Evolutionary conservation across 2,329 filamentous ascomycete genomes (phyloP), one percentile per base, ranked within the genome.

Genomic region (Talaromyces sp.): DNA sequence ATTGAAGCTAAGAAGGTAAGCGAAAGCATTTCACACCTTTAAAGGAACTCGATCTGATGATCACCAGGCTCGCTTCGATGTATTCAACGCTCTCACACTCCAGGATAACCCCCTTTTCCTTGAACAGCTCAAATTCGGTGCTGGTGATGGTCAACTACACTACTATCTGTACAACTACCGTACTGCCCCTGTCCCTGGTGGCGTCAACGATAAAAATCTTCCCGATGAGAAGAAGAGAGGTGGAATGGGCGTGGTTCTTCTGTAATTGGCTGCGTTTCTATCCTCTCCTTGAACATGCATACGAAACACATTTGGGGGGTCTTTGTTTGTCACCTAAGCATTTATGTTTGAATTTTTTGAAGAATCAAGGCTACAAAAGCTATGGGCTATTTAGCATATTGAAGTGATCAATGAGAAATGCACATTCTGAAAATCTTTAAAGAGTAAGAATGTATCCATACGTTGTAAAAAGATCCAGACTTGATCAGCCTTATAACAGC

Each of bases 131-230:
- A 96, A 96, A 78, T 99, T 97, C 73, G 95, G 94, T 52, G 89
- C 90, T 5, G 95, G 95, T 37, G 95, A 99, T 76, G 95, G 95
- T 56, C 92, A 95, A 77, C 83, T 99, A 71, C 93, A 99, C 79
- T 99, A 93, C 81, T 99, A 99, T 78, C 83, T 99, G 37, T 99
- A 96, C 85, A 99, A 99, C 80, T 99, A 97, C 83, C 88, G 92
- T 65, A 91, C 92, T 13, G 89, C 91, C 67, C 88, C 89, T n/a
- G 90, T 99, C 72, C 82, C 87, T 0, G 93, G 95, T 58, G 95
- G 95, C 25, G 88, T 98, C 50, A 89, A 97, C 76, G 85, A 85
- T 72, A 87, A 85, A 73, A 96, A 96, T 75, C 81, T 87, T 71
- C 83, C 94, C 45, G 93, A 97, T 74, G 86, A 89, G 70, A 88